phyloP scores from a whole-genome alignment of 2,329 filamentous ascomycete genomes.

The Diplocarpon mali region DNA sequence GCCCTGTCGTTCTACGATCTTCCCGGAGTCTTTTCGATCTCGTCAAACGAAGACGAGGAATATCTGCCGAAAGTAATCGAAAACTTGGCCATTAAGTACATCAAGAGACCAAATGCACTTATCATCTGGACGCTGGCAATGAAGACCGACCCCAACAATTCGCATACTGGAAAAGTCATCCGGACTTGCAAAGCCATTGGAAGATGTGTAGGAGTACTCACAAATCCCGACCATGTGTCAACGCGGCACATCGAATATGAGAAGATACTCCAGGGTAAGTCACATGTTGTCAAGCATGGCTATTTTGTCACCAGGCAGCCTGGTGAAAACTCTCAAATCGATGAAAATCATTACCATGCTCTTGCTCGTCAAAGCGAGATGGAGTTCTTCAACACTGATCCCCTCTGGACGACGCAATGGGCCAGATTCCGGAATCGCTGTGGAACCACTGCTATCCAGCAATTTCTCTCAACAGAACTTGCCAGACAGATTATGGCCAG shows the following conservation, averaged over 20 bases:
- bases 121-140: constrained; percentile 70
- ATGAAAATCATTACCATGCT: background rate
- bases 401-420: background rate
- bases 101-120: constrained; percentile 57
- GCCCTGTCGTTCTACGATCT: constrained; percentile 77
- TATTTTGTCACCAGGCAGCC: constrained; percentile 66
- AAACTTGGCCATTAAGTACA: constrained; percentile 59
- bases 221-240: constrained; percentile 67
- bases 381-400: background rate
- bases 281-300: constrained; percentile 55
- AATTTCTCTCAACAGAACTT: background rate
- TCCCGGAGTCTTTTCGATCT: constrained; percentile 68
- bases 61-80: constrained; percentile 57
- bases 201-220: constrained; percentile 65
- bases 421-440: background rate
- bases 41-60: constrained; percentile 51
- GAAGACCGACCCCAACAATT: constrained; percentile 68
- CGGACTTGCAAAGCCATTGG: constrained; percentile 41
- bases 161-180: constrained; percentile 57
- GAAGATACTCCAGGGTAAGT: constrained; percentile 48
- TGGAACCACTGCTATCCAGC: background rate
- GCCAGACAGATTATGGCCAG: background rate
- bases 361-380: background rate
- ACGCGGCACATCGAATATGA: constrained; percentile 46
- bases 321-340: background rate